These are phyloP conservation scores for Kazachstania martiniae DNA, from an alignment of 805 yeast genomes.

Conservation along the genomic window DNA sequence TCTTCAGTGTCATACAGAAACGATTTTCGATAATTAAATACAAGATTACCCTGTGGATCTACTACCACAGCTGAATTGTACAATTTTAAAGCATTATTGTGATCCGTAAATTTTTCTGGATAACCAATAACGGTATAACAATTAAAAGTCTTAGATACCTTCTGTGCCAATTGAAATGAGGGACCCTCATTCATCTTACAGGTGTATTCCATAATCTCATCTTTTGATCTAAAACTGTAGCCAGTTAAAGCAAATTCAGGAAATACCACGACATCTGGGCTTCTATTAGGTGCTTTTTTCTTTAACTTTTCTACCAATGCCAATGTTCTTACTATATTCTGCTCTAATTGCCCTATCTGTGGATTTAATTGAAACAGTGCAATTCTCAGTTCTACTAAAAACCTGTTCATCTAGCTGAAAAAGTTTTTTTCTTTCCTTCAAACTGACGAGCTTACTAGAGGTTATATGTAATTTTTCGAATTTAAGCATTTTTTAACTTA, in stretches of 20 bases:
- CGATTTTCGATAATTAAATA: slow-evolving; percentile 64
- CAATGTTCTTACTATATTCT: slow-evolving; percentile 40
- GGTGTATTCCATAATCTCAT: slow-evolving; percentile 50
- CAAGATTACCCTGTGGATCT: slow-evolving; percentile 43
- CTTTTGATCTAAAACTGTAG: slow-evolving; percentile 47
- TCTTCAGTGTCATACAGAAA: slow-evolving; percentile 73
- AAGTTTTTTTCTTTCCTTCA: background rate
- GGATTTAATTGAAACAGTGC: slow-evolving; percentile 67
- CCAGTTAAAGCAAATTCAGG: slow-evolving; percentile 86
- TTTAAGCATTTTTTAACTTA: too few relatives aligned
- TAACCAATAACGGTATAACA: slow-evolving; percentile 75
- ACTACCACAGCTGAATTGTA: slow-evolving; percentile 68
- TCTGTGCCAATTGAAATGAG: slow-evolving; percentile 45
- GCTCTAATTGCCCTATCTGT: slow-evolving; percentile 44
- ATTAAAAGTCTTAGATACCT: slow-evolving; percentile 36
- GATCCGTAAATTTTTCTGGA: slow-evolving; percentile 42
- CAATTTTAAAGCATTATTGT: slow-evolving; percentile 17
- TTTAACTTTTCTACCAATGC: slow-evolving; percentile 27
- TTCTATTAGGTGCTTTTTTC: slow-evolving; percentile 5
- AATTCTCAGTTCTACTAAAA: slow-evolving; percentile 38
- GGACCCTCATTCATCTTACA: slow-evolving; percentile 32
- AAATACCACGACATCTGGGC: slow-evolving; percentile 57
- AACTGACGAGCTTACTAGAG: background rate
- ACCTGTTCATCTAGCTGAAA: background rate
- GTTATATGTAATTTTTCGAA: too few relatives aligned